Conservation (phyloP, 805 yeast genomes). For the Soucietia sequanensis region DNA sequence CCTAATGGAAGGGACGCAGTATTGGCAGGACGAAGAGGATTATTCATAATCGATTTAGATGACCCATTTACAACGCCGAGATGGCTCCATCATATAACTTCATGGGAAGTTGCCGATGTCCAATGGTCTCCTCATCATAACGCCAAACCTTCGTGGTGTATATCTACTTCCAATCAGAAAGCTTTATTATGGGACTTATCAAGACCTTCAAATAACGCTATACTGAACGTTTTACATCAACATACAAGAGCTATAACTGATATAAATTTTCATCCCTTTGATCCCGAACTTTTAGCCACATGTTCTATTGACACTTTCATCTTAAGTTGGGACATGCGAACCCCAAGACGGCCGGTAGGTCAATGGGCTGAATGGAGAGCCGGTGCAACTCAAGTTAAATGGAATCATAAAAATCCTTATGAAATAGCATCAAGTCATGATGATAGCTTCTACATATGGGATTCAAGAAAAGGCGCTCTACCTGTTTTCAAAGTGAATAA, state of each 20-base stretch:
- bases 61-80: constrained; percentile 96
- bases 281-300: constrained; percentile 87
- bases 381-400: constrained; percentile 91
- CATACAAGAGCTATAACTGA: constrained; percentile 95
- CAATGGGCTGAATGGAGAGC: constrained; percentile 94
- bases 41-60: constrained; percentile 87
- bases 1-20: constrained; percentile 94
- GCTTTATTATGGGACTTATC: constrained; percentile 93
- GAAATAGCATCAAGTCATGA: constrained; percentile 87
- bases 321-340: constrained; percentile 86
- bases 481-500: constrained; percentile 61
- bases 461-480: constrained; percentile 72
- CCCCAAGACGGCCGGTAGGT: constrained; percentile 69
- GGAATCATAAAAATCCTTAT: constrained; percentile 77
- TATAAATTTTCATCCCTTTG: constrained; percentile 84
- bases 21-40: constrained; percentile 78
- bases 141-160: constrained; percentile 84
- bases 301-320: constrained; percentile 90
- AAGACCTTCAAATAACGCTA: constrained; percentile 66
- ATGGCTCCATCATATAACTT: constrained; percentile 86
- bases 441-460: constrained; percentile 82
- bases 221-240: constrained; percentile 83
- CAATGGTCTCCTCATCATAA: constrained; percentile 93
- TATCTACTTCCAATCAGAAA: constrained; percentile 92
- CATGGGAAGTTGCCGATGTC: constrained; percentile 99